These are phyloP conservation scores for Mycena rebaudengoi DNA, from an alignment of 768 basidiomycete species.

Conservation along the genomic window DNA sequence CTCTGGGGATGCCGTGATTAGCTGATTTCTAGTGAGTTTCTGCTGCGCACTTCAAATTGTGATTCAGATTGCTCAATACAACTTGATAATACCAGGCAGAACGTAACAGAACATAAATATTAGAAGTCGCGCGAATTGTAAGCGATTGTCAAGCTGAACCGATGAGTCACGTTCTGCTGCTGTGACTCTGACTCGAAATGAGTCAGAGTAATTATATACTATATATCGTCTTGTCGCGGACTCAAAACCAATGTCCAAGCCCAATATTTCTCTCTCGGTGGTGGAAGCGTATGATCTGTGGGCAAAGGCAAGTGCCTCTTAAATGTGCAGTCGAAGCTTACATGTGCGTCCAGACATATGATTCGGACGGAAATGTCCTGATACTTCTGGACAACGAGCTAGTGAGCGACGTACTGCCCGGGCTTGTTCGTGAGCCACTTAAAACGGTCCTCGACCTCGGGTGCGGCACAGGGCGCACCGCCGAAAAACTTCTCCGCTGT, in stretches of 20 bases:
- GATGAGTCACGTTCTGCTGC: too few species aligned
- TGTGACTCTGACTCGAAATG: too few species aligned
- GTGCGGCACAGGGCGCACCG: slow-evolving; percentile 20
- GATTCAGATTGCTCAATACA: too few species aligned
- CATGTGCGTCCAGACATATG: background rate
- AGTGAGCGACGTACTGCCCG: background rate
- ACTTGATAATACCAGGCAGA: too few species aligned
- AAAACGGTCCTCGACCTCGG: slow-evolving; percentile 17
- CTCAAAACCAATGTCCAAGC: background rate
- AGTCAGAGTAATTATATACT: too few species aligned
- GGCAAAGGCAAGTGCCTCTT: slow-evolving; percentile 5
- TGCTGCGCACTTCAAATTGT: too few species aligned
- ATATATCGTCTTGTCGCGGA: too few species aligned
- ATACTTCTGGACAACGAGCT: background rate
- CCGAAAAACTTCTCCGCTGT: slow-evolving; percentile 15
- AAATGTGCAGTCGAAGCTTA: background rate
- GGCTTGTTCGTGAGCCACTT: background rate
- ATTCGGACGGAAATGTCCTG: slow-evolving; percentile 3
- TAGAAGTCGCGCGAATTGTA: too few species aligned
- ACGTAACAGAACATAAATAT: too few species aligned
- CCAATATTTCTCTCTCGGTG: background rate
- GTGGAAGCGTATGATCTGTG: slow-evolving; percentile 7
- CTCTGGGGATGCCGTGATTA: too few species aligned
- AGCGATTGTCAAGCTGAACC: too few species aligned
- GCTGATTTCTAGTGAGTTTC: too few species aligned